phyloP scores from a whole-genome alignment of 768 basidiomycete species.

The Sarcodon sp. region DNA sequence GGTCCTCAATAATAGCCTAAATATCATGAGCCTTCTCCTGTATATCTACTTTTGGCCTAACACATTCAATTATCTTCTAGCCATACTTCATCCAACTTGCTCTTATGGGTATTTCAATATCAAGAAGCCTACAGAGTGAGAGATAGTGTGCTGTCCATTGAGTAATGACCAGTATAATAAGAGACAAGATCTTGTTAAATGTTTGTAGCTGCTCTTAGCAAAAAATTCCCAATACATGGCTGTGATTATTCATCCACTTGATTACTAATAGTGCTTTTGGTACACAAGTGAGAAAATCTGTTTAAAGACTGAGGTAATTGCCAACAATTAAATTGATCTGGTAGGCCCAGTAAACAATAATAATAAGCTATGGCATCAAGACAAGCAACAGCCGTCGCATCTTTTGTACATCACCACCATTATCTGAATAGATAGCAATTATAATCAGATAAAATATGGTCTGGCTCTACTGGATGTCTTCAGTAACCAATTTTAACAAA shows the following conservation, averaged over 20 bases:
- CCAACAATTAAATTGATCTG: slow-evolving; percentile 17
- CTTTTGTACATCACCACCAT: slow-evolving; percentile 8
- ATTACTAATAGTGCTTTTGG: too few species aligned
- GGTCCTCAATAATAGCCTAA: neutral
- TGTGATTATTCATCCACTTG: too few species aligned
- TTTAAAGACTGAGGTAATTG: slow-evolving; percentile 10
- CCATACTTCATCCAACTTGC: slow-evolving; percentile 7
- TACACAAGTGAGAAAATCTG: too few species aligned
- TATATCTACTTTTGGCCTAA: slow-evolving; percentile 5
- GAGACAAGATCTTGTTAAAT: too few species aligned
- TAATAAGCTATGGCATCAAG: neutral
- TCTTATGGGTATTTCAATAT: slow-evolving; percentile 17
- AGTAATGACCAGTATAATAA: too few species aligned
- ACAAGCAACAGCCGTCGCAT: slow-evolving; percentile 1
- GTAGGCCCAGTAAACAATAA: slow-evolving; percentile 9
- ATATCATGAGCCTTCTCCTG: neutral
- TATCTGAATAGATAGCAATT: slow-evolving; percentile 5
- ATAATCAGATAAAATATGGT: slow-evolving; percentile 1
- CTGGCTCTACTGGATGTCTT: slow-evolving; percentile 4
- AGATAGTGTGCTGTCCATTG: slow-evolving; percentile 5
- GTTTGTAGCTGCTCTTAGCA: too few species aligned
- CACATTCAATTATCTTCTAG: neutral
- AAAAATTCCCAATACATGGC: too few species aligned
- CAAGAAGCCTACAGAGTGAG: too few species aligned
- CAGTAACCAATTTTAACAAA: slow-evolving; percentile 1